Percentiles rank a stretch among this genome's conserved stretches.
These are phyloP conservation scores for Fulvia fulva DNA, from an alignment of 2,329 filamentous ascomycete genomes.

Conservation along the genomic window DNA sequence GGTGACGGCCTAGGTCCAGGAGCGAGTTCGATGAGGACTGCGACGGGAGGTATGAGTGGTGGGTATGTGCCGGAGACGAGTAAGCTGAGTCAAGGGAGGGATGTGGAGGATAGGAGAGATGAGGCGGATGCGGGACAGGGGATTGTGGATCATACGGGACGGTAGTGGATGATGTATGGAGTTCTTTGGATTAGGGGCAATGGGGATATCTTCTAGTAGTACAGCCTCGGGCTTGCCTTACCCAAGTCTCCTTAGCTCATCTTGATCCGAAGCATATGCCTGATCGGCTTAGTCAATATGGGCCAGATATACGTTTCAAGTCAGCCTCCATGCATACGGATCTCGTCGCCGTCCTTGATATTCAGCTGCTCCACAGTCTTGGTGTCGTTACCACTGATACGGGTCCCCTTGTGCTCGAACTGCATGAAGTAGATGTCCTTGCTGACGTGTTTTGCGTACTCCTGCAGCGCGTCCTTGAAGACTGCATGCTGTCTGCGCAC, in stretches of 20 bases:
- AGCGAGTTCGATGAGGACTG: neutral
- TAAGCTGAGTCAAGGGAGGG: neutral
- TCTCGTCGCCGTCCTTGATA: neutral
- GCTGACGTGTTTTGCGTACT: neutral
- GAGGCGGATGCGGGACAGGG: neutral
- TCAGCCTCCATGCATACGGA: neutral
- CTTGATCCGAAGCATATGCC: too few relatives aligned
- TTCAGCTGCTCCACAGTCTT: constrained; percentile 1
- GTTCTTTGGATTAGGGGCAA: too few relatives aligned
- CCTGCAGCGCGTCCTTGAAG: neutral
- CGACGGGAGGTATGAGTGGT: neutral
- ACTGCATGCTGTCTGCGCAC: neutral
- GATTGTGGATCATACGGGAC: neutral
- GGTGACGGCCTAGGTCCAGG: neutral
- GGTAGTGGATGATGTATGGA: neutral
- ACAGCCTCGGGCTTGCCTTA: too few relatives aligned
- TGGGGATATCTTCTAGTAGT: too few relatives aligned
- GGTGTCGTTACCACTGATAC: neutral
- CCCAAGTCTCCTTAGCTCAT: too few relatives aligned
- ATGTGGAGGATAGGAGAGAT: neutral
- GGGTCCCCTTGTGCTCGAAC: neutral
- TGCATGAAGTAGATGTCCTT: neutral
- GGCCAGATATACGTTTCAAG: neutral
- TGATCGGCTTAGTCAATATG: neutral
- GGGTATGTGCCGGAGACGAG: neutral